phyloP scores from a whole-genome alignment of 2,329 filamentous ascomycete species.

The Rutstroemia sp. region DNA sequence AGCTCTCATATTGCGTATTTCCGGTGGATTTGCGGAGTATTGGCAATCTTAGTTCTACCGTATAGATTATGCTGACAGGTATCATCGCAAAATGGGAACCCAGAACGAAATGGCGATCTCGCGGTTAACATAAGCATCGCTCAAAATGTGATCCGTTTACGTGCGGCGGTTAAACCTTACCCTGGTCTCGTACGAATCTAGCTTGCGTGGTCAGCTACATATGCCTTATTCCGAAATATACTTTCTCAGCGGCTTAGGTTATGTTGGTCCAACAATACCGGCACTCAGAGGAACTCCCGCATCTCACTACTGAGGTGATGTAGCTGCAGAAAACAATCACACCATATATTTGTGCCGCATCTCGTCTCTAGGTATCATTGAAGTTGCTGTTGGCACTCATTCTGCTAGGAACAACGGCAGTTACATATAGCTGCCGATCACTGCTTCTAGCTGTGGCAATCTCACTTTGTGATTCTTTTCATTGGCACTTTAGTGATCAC shows the following conservation, averaged over 20 bases:
- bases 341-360: too few relatives aligned
- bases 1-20: not conserved
- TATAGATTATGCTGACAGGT: too few relatives aligned
- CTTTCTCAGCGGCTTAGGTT: not conserved
- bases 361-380: too few relatives aligned
- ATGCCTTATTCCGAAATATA: not conserved
- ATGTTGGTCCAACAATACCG: not conserved
- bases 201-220: not conserved
- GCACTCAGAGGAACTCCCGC: too few relatives aligned
- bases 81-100: not conserved
- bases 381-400: too few relatives aligned
- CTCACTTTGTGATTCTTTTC: too few relatives aligned
- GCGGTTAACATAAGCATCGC: not conserved
- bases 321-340: too few relatives aligned
- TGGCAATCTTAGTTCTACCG: not conserved
- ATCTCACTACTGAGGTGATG: too few relatives aligned
- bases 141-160: conserved; percentile 2
- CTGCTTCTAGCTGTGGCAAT: too few relatives aligned
- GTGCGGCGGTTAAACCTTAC: not conserved
- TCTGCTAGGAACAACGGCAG: too few relatives aligned
- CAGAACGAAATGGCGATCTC: not conserved
- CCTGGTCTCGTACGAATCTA: not conserved
- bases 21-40: not conserved
- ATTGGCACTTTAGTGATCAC: too few relatives aligned
- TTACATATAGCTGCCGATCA: too few relatives aligned